These are phyloP conservation scores for Gyrodon lividus DNA, from an alignment of 768 basidiomycete genomes.

Conservation along the genomic window DNA sequence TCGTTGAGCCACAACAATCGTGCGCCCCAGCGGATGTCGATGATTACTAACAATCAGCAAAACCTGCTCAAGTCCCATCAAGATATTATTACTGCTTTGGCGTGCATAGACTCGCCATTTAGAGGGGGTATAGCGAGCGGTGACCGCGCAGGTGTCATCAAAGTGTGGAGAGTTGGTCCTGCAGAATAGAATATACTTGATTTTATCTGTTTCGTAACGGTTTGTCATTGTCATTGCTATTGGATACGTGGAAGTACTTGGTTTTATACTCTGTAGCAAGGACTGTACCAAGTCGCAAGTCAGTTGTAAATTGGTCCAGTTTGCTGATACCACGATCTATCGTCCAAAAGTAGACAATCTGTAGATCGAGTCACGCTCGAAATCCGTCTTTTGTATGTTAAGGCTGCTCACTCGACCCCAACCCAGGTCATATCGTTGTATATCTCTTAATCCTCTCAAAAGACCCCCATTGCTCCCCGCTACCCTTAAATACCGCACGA, in stretches of 20 bases:
- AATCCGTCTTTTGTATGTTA: conserved; percentile 30
- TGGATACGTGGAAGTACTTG: not conserved
- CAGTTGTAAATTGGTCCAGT: too few species aligned
- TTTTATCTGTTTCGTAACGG: conserved; percentile 5
- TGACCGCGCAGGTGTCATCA: conserved; percentile 85
- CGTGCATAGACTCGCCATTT: conserved; percentile 90
- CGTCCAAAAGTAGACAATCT: conserved; percentile 25
- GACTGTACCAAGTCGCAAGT: too few species aligned
- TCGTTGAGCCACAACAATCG: conserved; percentile 55
- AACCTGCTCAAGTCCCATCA: conserved; percentile 84
- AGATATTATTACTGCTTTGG: conserved; percentile 83
- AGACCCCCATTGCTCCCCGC: conserved; percentile 4
- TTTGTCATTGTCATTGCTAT: not conserved
- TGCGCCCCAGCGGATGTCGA: conserved; percentile 70
- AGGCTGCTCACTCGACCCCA: conserved; percentile 33
- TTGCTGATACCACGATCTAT: conserved; percentile 1
- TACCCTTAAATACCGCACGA: conserved; percentile 27
- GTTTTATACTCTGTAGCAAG: too few species aligned
- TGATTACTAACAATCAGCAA: conserved; percentile 82
- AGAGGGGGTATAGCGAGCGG: conserved; percentile 90
- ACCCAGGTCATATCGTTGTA: conserved; percentile 24
- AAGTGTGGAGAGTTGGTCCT: conserved; percentile 80
- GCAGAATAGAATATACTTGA: conserved; percentile 33
- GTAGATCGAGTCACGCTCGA: conserved; percentile 17
- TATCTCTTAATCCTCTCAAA: conserved; percentile 12